phyloP scores from a whole-genome alignment of 371 early-diverging fungal species.

The Umbelopsis sp. region DNA sequence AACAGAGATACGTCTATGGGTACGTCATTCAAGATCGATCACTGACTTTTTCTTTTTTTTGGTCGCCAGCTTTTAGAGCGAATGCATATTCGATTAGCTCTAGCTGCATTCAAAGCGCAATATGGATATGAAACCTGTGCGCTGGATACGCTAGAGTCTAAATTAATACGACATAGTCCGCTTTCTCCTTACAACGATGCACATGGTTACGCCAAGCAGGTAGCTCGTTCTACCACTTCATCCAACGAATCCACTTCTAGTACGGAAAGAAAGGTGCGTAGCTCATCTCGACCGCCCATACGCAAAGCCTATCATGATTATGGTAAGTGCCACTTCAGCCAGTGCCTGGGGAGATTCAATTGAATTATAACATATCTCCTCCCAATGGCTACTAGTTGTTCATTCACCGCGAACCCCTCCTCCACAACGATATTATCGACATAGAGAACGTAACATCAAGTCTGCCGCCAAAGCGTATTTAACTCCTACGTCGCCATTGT shows the following conservation, averaged over 20 bases:
- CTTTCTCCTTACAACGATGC: conserved; percentile 4
- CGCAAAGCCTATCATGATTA: conserved; percentile 7
- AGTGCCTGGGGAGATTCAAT: neutral
- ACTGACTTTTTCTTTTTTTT: neutral
- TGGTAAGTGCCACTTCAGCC: neutral
- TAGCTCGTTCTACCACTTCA: too few relatives aligned
- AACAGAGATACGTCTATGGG: neutral
- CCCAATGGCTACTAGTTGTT: neutral
- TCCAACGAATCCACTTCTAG: neutral
- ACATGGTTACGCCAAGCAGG: neutral
- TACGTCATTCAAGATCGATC: neutral
- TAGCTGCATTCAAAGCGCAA: conserved; percentile 15
- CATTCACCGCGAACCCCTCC: neutral
- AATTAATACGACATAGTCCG: conserved; percentile 10
- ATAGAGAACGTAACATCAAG: neutral
- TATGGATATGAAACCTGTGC: conserved; percentile 18
- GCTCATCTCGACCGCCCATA: neutral
- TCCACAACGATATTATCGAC: conserved; percentile 9
- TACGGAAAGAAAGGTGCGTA: neutral
- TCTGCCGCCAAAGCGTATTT: neutral
- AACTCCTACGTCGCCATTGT: conserved; percentile 4
- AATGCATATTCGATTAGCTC: conserved; percentile 13
- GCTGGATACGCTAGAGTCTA: conserved; percentile 15
- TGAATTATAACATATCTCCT: too few relatives aligned
- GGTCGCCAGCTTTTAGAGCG: neutral